Percentiles rank a stretch among this genome's conserved stretches.
phyloP scores from a whole-genome alignment of 106 monocot species.

The Iris macrosiphon region DNA sequence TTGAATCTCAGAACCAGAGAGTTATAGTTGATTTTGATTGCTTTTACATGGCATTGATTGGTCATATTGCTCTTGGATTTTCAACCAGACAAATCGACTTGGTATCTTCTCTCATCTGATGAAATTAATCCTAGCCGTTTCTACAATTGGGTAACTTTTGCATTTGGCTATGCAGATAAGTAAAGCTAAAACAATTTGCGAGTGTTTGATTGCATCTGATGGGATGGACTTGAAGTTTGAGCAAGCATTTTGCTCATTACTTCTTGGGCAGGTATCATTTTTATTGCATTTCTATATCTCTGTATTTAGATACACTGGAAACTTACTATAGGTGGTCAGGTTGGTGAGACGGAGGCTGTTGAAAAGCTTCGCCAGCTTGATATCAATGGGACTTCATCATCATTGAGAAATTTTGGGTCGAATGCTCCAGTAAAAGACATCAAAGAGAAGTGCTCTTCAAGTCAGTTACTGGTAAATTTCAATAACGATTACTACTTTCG shows the following conservation, averaged over 20 bases:
- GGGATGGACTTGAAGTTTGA: constrained; percentile 78
- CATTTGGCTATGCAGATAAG: constrained; percentile 38
- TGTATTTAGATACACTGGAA: constrained; percentile 8
- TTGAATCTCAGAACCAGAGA: constrained; percentile 86
- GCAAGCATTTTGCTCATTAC: constrained; percentile 72
- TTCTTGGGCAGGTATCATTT: constrained; percentile 79
- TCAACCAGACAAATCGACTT: constrained; percentile 66
- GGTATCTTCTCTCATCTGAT: constrained; percentile 35
- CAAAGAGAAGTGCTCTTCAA: constrained; percentile 27
- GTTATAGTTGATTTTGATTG: constrained; percentile 75
- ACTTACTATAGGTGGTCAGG: constrained; percentile 34
- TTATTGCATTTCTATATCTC: not conserved
- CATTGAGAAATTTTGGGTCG: constrained; percentile 21
- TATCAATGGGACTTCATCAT: constrained; percentile 34
- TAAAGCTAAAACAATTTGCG: constrained; percentile 77
- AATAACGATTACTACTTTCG: too few relatives aligned
- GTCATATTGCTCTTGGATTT: constrained; percentile 92
- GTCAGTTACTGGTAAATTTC: constrained; percentile 60
- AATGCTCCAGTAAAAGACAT: constrained; percentile 24
- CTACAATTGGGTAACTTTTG: not conserved
- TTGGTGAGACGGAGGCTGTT: constrained; percentile 28
- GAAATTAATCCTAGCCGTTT: constrained; percentile 1
- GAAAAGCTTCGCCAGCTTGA: constrained; percentile 64
- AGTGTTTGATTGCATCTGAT: constrained; percentile 78
- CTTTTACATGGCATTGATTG: constrained; percentile 76